Percentiles rank a stretch among this genome's conserved stretches.
phyloP scores from a whole-genome alignment of 2,329 filamentous ascomycete genomes.

The Aspergillus clavatus region DNA sequence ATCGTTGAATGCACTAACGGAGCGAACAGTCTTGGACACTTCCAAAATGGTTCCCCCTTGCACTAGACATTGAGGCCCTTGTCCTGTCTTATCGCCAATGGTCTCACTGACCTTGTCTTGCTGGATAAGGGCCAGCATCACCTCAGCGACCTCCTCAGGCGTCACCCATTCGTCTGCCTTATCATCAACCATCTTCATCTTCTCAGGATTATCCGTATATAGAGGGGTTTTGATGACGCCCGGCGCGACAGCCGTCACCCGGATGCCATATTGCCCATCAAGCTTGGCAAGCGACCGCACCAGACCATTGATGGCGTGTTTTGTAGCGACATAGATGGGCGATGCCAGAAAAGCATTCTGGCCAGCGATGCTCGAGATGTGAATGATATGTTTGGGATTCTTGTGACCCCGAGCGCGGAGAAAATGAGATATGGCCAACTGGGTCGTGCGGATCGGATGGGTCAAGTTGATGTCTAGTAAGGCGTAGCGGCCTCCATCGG shows the following conservation, averaged over 20 bases:
- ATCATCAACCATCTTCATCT: constrained; percentile 48
- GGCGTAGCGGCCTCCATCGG: constrained; percentile 40
- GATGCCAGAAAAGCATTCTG: constrained; percentile 36
- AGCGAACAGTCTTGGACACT: constrained; percentile 51
- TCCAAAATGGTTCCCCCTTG: constrained; percentile 52
- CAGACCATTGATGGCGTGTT: constrained; percentile 47
- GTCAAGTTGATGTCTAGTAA: constrained; percentile 49
- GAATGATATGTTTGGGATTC: constrained; percentile 41
- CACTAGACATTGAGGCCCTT: constrained; percentile 31
- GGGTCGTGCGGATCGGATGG: constrained; percentile 50
- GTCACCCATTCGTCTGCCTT: constrained; percentile 53
- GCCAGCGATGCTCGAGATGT: constrained; percentile 47
- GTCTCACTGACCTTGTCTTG: constrained; percentile 41
- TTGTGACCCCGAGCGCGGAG: constrained; percentile 28
- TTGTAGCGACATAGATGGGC: constrained; percentile 47
- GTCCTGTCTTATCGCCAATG: constrained; percentile 30
- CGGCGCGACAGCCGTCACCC: constrained; percentile 57
- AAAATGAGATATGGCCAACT: constrained; percentile 49
- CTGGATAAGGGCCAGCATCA: constrained; percentile 54
- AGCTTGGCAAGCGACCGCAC: constrained; percentile 48
- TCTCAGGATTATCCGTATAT: constrained; percentile 59
- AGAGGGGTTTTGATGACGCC: constrained; percentile 59
- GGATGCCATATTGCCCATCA: constrained; percentile 47
- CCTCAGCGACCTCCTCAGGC: constrained; percentile 56
- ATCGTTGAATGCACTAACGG: constrained; percentile 50